Conservation (phyloP, 192 early-diverging fungal species). For the Mortierella antarctica region DNA sequence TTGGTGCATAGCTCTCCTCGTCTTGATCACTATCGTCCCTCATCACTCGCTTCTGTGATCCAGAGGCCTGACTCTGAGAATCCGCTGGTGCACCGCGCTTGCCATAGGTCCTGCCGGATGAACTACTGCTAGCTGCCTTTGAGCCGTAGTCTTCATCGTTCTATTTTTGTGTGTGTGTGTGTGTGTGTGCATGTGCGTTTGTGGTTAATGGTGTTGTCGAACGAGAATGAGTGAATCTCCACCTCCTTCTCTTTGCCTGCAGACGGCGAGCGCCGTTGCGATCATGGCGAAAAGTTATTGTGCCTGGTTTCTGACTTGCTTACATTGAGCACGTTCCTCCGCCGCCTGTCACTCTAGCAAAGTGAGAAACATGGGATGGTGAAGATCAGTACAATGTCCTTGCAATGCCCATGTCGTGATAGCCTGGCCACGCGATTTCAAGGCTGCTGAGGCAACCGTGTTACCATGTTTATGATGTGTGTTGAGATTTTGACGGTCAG, state of each 20-base stretch:
- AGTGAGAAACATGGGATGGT: background rate
- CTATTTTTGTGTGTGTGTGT: background rate
- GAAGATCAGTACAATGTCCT: too few relatives aligned
- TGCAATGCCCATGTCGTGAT: too few relatives aligned
- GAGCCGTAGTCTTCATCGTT: slow-evolving; percentile 33
- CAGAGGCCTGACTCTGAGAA: slow-evolving; percentile 13
- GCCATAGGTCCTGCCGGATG: slow-evolving; percentile 6
- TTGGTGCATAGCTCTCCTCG: background rate
- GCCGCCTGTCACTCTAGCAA: slow-evolving; percentile 17
- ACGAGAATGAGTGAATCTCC: background rate
- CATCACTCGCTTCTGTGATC: slow-evolving; percentile 39
- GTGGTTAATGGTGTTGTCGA: background rate
- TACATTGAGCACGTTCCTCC: slow-evolving; percentile 27
- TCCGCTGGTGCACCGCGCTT: slow-evolving; percentile 15
- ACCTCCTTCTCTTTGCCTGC: background rate
- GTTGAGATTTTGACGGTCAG: too few relatives aligned
- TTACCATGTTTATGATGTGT: too few relatives aligned
- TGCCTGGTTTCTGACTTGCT: slow-evolving; percentile 3
- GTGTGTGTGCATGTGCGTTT: background rate
- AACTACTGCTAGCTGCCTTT: background rate
- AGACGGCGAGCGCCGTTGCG: background rate
- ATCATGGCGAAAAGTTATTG: background rate
- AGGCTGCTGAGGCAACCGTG: too few relatives aligned
- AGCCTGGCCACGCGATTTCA: too few relatives aligned
- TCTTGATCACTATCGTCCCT: slow-evolving; percentile 38